Evolutionary conservation across 768 basidiomycete species (phyloP), one percentile per base, ranked within the genome.

Genomic region (Rhodotorula sphaerocarpa): DNA sequence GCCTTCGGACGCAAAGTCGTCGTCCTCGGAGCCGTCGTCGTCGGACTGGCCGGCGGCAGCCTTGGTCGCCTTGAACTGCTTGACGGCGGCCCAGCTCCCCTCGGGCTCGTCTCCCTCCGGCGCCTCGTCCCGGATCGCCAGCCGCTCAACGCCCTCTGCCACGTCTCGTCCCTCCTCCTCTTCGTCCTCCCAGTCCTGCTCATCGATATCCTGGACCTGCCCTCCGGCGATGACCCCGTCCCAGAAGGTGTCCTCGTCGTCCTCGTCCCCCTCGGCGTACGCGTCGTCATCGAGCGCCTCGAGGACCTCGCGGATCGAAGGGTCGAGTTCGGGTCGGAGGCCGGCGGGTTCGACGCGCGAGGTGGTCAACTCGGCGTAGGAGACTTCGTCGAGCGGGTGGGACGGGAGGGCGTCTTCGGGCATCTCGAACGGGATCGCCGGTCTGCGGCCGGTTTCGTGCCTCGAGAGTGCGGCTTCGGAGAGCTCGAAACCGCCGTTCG

Each of bases 261-360:
- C 81, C 18, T 75, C 78, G 33, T 91, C 82, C 4, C 84, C 81
- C 55, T 90, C 88, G 7, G 85, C 74, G 71, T 93, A 99, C 4
- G 86, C 91, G 63, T 93, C 90, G 70, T 99, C 92, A 63, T 97
- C 95, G 28, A 99, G 78, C 3, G 95, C 95, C 73, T 95, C 91
- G 21, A 99, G 78, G 0, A 84, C 83, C 75, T 99, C 95, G 30
- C 95, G 81, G 31, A 97, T 80, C 76, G 91, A 89, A 9, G 90
- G 90, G 74, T 99, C 88, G 88, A 99, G 88, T 72, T 93, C 89
- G 1, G 91, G 95, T 72, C 88, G 87, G 63, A 99, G 84, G 4
- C 95, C 92, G 30, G 85, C 78, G 25, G 25, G 33, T 6, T 16
- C 9, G 10, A 50, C 46, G 27, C 41, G 12, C 7, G 36, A 33